These are phyloP conservation scores for Miscanthus lutarioriparius DNA, from an alignment of 176 grass and related monocot species.

Conservation along the genomic window DNA sequence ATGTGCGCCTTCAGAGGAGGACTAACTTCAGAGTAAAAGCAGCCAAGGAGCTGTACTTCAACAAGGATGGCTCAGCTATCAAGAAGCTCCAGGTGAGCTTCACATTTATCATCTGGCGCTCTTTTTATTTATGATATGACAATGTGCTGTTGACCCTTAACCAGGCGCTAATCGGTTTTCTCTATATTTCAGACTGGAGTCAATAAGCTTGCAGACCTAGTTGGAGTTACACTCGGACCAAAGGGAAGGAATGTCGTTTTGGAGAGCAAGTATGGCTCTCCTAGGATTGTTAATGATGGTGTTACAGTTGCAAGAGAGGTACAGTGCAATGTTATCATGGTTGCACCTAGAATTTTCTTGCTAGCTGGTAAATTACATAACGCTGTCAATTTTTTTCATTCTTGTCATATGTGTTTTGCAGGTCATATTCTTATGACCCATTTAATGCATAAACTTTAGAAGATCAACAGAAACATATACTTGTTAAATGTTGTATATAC, in stretches of 20 bases:
- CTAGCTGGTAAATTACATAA: background rate
- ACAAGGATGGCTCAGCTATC: conserved; percentile 93
- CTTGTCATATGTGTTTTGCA: background rate
- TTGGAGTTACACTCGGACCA: conserved; percentile 88
- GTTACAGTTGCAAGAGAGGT: conserved; percentile 66
- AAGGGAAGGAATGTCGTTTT: conserved; percentile 97
- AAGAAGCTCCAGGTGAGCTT: conserved; percentile 81
- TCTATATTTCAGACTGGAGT: conserved; percentile 62
- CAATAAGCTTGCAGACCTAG: conserved; percentile 86
- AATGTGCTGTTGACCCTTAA: background rate
- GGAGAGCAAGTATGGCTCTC: conserved; percentile 95
- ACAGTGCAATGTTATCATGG: conserved; percentile 1
- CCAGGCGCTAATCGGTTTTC: background rate
- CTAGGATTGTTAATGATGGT: conserved; percentile 89
- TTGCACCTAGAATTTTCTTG: background rate
- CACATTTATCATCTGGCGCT: background rate
- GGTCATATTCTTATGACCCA: background rate
- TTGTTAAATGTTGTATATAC: conserved; percentile 13
- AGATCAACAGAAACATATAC: background rate
- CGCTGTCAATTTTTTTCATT: background rate
- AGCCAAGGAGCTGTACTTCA: conserved; percentile 95
- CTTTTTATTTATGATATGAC: background rate
- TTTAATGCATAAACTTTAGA: background rate
- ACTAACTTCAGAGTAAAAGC: conserved; percentile 58
- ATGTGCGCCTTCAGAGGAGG: conserved; percentile 50